A percentile compares a stretch with the other conserved stretches of the same genome.
phyloP scores from a whole-genome alignment of 2,329 filamentous ascomycete species.

The Phoma sp. region DNA sequence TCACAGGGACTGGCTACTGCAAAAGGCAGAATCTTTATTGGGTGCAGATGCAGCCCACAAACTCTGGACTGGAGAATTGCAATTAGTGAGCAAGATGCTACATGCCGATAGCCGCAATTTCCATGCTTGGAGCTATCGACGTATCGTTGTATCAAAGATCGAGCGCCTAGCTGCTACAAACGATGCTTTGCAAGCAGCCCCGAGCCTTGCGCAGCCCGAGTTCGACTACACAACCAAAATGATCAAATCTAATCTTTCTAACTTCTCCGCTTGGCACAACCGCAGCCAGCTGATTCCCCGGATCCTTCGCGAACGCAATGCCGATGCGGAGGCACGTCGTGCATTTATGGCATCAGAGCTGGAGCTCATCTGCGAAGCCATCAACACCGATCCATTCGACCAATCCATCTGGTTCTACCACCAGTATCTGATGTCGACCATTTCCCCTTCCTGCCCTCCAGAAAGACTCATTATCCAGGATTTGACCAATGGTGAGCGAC shows the following conservation, averaged over 20 bases:
- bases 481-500: constrained; percentile 66
- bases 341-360: constrained; percentile 80
- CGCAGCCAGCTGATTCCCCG: constrained; percentile 82
- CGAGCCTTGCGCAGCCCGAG: constrained; percentile 76
- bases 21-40: constrained; percentile 71
- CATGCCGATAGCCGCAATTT: constrained; percentile 87
- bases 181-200: background rate
- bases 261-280: constrained; percentile 97
- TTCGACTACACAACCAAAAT: constrained; percentile 90
- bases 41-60: constrained; percentile 61
- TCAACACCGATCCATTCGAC: constrained; percentile 90
- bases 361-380: constrained; percentile 72
- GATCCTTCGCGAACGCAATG: constrained; percentile 72
- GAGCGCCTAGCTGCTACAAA: constrained; percentile 59
- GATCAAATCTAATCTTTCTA: constrained; percentile 84
- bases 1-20: constrained; percentile 84
- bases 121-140: constrained; percentile 93
- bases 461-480: constrained; percentile 67
- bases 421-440: constrained; percentile 77
- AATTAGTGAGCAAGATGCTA: constrained; percentile 86
- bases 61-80: constrained; percentile 86
- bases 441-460: constrained; percentile 57
- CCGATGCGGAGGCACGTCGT: constrained; percentile 66
- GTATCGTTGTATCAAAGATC: constrained; percentile 76
- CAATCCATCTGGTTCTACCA: constrained; percentile 98